phyloP scores from a whole-genome alignment of 2,329 filamentous ascomycete species.

The Penicillium crustosum region DNA sequence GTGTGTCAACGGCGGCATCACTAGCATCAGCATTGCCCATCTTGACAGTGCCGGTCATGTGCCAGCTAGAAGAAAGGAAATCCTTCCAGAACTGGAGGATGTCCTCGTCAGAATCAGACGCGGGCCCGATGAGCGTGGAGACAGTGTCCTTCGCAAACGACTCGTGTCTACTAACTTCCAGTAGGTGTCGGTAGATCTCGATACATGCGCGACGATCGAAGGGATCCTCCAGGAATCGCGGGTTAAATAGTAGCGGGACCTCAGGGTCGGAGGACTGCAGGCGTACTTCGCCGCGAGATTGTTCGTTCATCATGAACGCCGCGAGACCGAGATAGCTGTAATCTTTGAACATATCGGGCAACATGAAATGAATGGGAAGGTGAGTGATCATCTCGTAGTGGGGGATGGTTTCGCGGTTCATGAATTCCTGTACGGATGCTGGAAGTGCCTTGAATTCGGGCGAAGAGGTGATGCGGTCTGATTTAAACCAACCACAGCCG shows the following conservation, averaged over 20 bases:
- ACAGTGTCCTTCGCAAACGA: conserved; percentile 49
- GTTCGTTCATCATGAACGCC: conserved; percentile 55
- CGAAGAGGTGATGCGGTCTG: conserved; percentile 40
- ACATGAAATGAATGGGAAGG: conserved; percentile 44
- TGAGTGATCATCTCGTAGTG: conserved; percentile 57
- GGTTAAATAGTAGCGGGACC: conserved; percentile 54
- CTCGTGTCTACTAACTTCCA: conserved; percentile 46
- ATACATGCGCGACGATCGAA: conserved; percentile 56
- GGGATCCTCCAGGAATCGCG: conserved; percentile 53
- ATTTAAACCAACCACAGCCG: conserved; percentile 44
- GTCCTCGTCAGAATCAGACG: conserved; percentile 55
- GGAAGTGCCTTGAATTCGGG: conserved; percentile 55
- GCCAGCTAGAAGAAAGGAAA: conserved; percentile 52
- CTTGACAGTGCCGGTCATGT: conserved; percentile 57
- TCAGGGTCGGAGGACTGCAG: conserved; percentile 55
- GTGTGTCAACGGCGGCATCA: conserved; percentile 51
- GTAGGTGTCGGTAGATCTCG: conserved; percentile 49
- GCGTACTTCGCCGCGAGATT: conserved; percentile 53
- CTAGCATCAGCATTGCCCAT: conserved; percentile 53
- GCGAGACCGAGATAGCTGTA: conserved; percentile 48
- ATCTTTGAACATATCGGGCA: conserved; percentile 40
- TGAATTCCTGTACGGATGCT: conserved; percentile 42
- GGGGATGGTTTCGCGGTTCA: conserved; percentile 55
- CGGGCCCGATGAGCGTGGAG: conserved; percentile 44
- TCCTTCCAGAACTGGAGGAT: conserved; percentile 50